Percentiles rank a stretch among this genome's conserved stretches.
Conservation (phyloP, 495 filamentous ascomycete genomes). For the Podospora pseudopauciseta region DNA sequence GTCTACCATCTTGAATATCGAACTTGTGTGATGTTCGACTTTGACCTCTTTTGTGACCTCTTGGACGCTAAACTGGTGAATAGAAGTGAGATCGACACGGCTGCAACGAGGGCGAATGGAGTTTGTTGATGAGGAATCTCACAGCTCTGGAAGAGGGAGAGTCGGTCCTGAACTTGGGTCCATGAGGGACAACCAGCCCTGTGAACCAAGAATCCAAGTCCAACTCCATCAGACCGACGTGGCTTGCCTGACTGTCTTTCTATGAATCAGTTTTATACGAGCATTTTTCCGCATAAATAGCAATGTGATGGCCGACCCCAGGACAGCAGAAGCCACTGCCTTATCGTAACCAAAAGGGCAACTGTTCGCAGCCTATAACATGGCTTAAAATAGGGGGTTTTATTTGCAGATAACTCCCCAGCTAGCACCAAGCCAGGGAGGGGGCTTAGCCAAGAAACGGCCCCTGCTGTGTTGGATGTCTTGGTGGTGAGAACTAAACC, state of each 20-base stretch:
- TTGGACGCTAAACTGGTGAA: not conserved
- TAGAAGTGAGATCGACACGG: not conserved
- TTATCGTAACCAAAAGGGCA: not conserved
- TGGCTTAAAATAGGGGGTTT: not conserved
- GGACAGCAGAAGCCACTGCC: too few species aligned
- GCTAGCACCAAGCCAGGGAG: not conserved
- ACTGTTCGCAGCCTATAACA: not conserved
- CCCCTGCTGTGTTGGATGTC: not conserved
- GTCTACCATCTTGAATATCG: not conserved
- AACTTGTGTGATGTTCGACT: not conserved
- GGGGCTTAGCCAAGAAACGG: not conserved
- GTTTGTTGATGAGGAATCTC: not conserved
- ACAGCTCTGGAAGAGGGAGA: not conserved
- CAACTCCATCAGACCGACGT: not conserved
- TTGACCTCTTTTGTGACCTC: not conserved
- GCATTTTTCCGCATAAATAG: not conserved
- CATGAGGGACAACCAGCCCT: not conserved
- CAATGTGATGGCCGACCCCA: too few species aligned
- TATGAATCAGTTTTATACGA: not conserved
- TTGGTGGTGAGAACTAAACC: not conserved
- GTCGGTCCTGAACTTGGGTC: not conserved
- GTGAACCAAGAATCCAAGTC: not conserved
- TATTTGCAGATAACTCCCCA: not conserved
- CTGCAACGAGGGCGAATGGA: not conserved
- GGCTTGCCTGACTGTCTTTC: not conserved